Percentiles rank a stretch among this genome's conserved stretches.
phyloP scores from a whole-genome alignment of 106 monocot species.

The Chionographis japonica region DNA sequence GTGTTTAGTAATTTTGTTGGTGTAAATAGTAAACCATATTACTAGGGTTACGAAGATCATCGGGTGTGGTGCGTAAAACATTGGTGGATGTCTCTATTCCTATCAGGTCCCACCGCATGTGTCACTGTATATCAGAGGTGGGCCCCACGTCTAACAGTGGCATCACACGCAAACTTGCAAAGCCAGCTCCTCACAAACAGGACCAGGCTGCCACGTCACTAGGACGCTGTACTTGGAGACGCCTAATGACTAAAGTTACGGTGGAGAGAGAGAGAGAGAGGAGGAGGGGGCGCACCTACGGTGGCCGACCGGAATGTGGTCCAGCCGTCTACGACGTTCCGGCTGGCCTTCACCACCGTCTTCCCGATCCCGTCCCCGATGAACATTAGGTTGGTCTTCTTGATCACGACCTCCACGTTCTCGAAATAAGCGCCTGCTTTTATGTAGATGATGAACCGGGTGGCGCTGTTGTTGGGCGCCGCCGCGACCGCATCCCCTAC shows the following conservation, averaged over 20 bases:
- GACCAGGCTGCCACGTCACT: too few relatives aligned
- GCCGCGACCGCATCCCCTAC: conserved; percentile 60
- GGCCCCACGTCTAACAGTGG: too few relatives aligned
- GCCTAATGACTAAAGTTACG: not conserved
- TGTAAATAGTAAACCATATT: too few relatives aligned
- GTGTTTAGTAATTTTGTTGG: too few relatives aligned
- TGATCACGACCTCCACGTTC: conserved; percentile 70
- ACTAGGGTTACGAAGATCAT: too few relatives aligned
- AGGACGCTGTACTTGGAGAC: not conserved
- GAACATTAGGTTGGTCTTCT: conserved; percentile 65
- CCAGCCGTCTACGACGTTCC: conserved; percentile 72
- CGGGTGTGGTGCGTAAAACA: too few relatives aligned
- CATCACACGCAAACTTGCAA: too few relatives aligned
- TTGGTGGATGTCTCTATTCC: too few relatives aligned
- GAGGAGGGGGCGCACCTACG: conserved; percentile 40
- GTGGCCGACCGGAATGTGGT: conserved; percentile 88
- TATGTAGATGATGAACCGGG: conserved; percentile 71
- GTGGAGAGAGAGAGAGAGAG: not conserved
- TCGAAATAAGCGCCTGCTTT: conserved; percentile 81
- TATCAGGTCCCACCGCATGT: too few relatives aligned
- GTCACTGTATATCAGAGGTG: too few relatives aligned
- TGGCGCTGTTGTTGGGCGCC: conserved; percentile 40
- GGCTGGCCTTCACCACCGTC: conserved; percentile 74
- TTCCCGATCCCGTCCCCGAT: conserved; percentile 85
- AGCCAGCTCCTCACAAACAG: too few relatives aligned